Evolutionary conservation across 495 filamentous ascomycete species (phyloP).

Genomic region (Penicillium nucicola): DNA sequence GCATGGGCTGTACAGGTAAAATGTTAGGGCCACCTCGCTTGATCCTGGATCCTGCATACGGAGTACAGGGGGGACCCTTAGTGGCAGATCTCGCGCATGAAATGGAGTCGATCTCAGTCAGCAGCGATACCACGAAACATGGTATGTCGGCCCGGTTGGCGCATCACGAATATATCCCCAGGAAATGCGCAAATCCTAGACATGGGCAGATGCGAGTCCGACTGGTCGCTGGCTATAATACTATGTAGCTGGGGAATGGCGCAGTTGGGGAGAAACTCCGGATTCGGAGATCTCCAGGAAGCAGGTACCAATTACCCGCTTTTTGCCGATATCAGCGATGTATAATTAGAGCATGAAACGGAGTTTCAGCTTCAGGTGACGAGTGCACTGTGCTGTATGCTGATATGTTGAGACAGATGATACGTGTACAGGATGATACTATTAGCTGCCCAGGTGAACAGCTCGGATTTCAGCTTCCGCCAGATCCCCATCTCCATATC

Average conservation of each 20-base stretch:
- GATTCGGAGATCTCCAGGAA: constrained; percentile 4
- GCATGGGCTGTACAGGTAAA: too few species aligned
- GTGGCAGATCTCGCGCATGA: constrained; percentile 23
- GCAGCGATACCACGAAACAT: not conserved
- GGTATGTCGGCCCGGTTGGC: not conserved
- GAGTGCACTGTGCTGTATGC: not conserved
- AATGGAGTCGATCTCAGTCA: constrained; percentile 2
- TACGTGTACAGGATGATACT: too few species aligned
- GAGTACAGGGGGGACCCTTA: constrained; percentile 17
- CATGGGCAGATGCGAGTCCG: too few species aligned
- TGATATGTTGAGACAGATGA: too few species aligned
- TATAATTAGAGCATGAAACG: not conserved
- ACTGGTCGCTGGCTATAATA: too few species aligned
- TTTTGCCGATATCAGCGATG: constrained; percentile 21
- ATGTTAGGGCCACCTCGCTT: too few species aligned
- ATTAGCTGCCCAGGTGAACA: too few species aligned
- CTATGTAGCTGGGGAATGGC: constrained; percentile 9
- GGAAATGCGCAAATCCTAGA: not conserved
- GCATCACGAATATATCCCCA: not conserved
- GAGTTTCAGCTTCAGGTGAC: constrained; percentile 1
- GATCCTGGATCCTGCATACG: constrained; percentile 16
- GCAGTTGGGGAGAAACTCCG: not conserved
- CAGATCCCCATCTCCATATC: too few species aligned
- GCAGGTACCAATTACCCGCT: constrained; percentile 26
- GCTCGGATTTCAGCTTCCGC: not conserved